Conservation (phyloP, 768 basidiomycete genomes). For the Russula olivacea region DNA sequence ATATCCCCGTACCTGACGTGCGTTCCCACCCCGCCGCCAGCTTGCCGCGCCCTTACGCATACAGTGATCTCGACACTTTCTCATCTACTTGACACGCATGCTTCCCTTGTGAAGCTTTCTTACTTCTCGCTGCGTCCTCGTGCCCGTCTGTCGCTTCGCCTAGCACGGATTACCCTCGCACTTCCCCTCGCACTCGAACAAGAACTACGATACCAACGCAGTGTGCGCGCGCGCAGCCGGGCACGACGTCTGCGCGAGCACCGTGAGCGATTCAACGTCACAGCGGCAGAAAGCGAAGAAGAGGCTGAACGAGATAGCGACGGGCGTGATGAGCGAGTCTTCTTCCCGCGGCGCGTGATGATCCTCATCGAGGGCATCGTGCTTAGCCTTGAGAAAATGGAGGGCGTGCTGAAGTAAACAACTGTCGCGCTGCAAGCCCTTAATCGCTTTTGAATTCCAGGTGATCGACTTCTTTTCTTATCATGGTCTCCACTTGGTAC, state of each 20-base stretch:
- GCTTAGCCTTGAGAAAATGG: conserved; percentile 59
- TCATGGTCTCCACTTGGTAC: background rate
- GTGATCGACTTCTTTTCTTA: background rate
- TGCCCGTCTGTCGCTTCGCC: conserved; percentile 66
- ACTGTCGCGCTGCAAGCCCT: background rate
- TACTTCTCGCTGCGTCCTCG: conserved; percentile 76
- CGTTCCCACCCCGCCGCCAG: conserved; percentile 34
- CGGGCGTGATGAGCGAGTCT: conserved; percentile 22
- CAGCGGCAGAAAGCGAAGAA: conserved; percentile 23
- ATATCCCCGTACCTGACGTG: conserved; percentile 3
- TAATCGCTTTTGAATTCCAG: background rate
- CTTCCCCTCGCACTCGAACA: conserved; percentile 70
- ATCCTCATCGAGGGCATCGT: conserved; percentile 58
- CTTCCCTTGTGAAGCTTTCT: conserved; percentile 64
- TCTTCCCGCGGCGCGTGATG: conserved; percentile 56
- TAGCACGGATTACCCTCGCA: conserved; percentile 69
- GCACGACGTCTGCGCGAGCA: conserved; percentile 23
- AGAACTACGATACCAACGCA: conserved; percentile 49
- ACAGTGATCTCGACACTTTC: conserved; percentile 66
- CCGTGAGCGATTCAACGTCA: conserved; percentile 15
- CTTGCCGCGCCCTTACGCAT: conserved; percentile 70
- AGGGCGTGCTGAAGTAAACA: conserved; percentile 36
- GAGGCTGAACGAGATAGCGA: conserved; percentile 28
- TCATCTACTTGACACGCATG: conserved; percentile 78
- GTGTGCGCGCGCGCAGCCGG: conserved; percentile 27